Base-by-base conservation (phyloP, 2,329 filamentous ascomycete genomes). In the Nigrograna mackinnonii region DNA sequence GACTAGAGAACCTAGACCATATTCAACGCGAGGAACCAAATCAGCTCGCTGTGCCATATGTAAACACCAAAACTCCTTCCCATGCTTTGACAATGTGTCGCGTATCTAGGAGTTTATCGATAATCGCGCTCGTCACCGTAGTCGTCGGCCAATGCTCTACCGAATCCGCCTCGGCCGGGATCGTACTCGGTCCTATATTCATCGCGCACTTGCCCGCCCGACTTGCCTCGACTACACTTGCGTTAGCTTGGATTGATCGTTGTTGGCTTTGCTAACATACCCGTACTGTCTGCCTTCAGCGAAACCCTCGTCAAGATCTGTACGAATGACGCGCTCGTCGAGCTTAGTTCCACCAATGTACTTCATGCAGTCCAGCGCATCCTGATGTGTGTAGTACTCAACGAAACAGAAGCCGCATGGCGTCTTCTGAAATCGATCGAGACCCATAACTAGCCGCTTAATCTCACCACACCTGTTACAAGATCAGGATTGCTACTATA, bases 331-430 rank as follows among this genome's bases (percentile, higher is more conserved):
- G 58, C 94, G 85, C 78, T 99, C 94, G 69, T 99, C 94, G 34
- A 99, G 82, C 76, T 99, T 99, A 24, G 94, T 99, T 44, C 94
- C 94, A 42, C 94, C 94, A 61, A 99, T 86, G 68, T 97, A 99
- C 74, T 97, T 99, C 85, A 99, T 86, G 72, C 92, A 97, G 69
- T 99, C 94, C 37, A 99, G 80, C 6, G 94, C 94, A 69, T 99
- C 94, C 66, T 96, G 87, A 69, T 97, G 94, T 21, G 86, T 96
- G 76, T 96, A 97, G 75, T 99, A 99, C 73, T 99, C 94, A 62
- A 99, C 94, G 66, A 99, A 99, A 78, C 94, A 99, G 79, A 99
- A 99, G 30, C 94, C 94, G 71, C 94, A 99, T 1, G 94, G 94
- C 1, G 94, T 99, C 77, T 99, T 99, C 71, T 87, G 88, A 77